phyloP scores from a whole-genome alignment of 148 eudicot genomes.

The Rhododendron ovatum region DNA sequence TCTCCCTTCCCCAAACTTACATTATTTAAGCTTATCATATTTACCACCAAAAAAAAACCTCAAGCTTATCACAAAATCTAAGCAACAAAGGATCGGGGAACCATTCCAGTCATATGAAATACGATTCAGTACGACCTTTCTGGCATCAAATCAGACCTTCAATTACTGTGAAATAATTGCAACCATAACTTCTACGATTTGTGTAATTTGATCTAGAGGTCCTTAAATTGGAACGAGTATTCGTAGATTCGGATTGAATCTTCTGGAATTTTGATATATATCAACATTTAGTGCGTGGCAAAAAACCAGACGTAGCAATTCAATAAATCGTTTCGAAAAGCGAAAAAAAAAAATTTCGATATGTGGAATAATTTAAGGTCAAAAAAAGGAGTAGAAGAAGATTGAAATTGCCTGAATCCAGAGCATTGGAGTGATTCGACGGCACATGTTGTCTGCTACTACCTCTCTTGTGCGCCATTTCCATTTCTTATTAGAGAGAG shows the following conservation, averaged over 20 bases:
- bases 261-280: background rate
- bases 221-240: background rate
- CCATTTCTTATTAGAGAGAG: background rate
- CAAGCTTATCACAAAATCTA: background rate
- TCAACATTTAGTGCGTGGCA: background rate
- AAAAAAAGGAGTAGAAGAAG: background rate
- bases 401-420: background rate
- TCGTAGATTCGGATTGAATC: background rate
- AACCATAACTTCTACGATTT: background rate
- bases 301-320: background rate
- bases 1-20: background rate
- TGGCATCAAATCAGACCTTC: background rate
- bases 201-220: background rate
- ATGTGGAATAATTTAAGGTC: background rate
- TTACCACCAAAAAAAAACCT: background rate
- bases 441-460: slow-evolving; percentile 3
- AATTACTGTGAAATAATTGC: background rate
- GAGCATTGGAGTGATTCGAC: background rate
- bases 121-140: background rate
- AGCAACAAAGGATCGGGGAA: background rate
- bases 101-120: background rate
- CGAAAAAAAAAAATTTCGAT: background rate
- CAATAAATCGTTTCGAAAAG: background rate
- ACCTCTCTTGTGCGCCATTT: slow-evolving; percentile 10
- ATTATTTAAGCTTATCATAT: background rate